Conservation (phyloP, 352 stramenopile species). For the Pythium guiyangense region DNA sequence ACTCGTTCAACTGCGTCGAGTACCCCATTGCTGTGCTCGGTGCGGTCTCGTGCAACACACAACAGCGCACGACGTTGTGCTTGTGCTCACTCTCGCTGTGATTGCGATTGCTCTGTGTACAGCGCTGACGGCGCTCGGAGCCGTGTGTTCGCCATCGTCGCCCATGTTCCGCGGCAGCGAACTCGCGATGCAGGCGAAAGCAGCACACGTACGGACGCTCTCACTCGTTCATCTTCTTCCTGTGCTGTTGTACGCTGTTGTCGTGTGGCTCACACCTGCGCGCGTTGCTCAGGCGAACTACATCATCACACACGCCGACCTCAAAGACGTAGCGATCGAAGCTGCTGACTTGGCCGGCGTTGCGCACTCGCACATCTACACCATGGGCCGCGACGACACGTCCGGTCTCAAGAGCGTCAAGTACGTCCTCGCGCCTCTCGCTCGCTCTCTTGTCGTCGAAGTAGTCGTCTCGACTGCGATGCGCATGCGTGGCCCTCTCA, state of each 20-base stretch:
- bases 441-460: background rate
- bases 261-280: background rate
- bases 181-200: slow-evolving; percentile 35
- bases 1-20: slow-evolving; percentile 72
- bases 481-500: background rate
- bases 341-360: slow-evolving; percentile 27
- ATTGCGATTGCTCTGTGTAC: background rate
- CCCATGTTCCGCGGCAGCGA: slow-evolving; percentile 49
- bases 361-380: slow-evolving; percentile 37
- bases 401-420: slow-evolving; percentile 41
- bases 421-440: slow-evolving; percentile 20
- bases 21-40: slow-evolving; percentile 49
- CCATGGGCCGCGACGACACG: slow-evolving; percentile 25
- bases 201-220: no score
- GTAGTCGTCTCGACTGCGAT: background rate
- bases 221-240: no score
- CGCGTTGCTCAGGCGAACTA: slow-evolving; percentile 25
- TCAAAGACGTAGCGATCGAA: slow-evolving; percentile 42
- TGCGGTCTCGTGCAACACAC: slow-evolving; percentile 9
- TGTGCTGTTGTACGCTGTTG: background rate
- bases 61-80: background rate
- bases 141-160: slow-evolving; percentile 48
- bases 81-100: no score
- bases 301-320: slow-evolving; percentile 49
- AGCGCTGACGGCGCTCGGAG: slow-evolving; percentile 47